Evolutionary conservation across 768 basidiomycete genomes (phyloP).

Genomic region (Porphyrellus cyaneotinctus): DNA sequence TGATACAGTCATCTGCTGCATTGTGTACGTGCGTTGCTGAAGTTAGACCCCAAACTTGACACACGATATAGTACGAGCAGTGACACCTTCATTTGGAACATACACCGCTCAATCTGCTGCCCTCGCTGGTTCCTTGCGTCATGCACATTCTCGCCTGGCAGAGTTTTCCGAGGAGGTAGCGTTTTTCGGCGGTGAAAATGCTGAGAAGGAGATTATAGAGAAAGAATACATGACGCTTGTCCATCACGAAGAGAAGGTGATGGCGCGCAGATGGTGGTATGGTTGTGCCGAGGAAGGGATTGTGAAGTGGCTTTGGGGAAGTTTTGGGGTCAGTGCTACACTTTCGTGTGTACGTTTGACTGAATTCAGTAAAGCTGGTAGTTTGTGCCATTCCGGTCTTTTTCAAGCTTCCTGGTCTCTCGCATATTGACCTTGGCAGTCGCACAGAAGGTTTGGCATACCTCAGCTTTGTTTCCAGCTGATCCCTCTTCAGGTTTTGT

Average conservation of each 20-base stretch:
- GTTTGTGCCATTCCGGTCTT: constrained; percentile 95
- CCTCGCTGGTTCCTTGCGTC: constrained; percentile 83
- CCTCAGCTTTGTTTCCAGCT: neutral
- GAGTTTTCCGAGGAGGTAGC: constrained; percentile 89
- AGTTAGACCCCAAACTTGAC: constrained; percentile 1
- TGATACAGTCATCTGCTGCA: constrained; percentile 81
- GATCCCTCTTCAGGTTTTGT: constrained; percentile 66
- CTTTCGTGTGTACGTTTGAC: neutral
- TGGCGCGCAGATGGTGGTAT: constrained; percentile 83
- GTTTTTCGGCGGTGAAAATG: constrained; percentile 82
- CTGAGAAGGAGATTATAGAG: constrained; percentile 89
- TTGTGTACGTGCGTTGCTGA: constrained; percentile 53
- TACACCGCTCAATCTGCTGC: constrained; percentile 88
- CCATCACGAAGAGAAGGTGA: constrained; percentile 79
- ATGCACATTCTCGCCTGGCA: constrained; percentile 85
- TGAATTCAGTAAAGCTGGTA: constrained; percentile 49
- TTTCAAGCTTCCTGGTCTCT: constrained; percentile 73
- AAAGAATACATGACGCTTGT: constrained; percentile 81
- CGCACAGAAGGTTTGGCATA: constrained; percentile 74
- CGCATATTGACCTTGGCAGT: constrained; percentile 67
- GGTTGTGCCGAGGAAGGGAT: constrained; percentile 91
- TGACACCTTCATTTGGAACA: constrained; percentile 89
- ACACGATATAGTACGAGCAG: constrained; percentile 60
- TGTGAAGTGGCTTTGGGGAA: constrained; percentile 96
- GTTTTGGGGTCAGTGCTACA: constrained; percentile 69